Evolutionary conservation across 805 yeast genomes (phyloP), one percentile per base, ranked within the genome.

Genomic region (Myxozyma nipponensis): DNA sequence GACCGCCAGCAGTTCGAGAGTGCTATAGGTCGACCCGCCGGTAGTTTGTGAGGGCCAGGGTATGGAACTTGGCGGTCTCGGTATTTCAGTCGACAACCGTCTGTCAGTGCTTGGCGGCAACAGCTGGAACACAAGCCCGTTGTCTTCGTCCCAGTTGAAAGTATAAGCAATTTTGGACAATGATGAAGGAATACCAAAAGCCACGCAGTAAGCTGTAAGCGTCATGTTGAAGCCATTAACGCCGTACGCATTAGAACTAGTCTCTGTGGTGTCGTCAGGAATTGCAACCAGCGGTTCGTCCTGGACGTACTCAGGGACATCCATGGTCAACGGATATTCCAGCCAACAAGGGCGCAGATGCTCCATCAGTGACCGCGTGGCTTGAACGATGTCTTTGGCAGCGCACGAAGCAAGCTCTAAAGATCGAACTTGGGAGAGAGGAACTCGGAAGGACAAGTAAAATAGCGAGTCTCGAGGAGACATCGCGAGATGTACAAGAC

Each of bases 331-430:
- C 9, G 63, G 63, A 23, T 50, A 51, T 18, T 59, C 58, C 3
- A 42, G 23, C 62, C 62, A 59, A 39, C 63, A 57, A 5, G 63
- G 63, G 13, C 63, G 53, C 15, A 59, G 49, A 28, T 46, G 46
- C 35, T 52, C 56, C 22, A 47, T 24, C 22, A 43, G 46, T 2
- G 58, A 39, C 13, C 63, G 48, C 10, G 57, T 38, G 4, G 47
- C 38, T 36, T 56, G 57, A 35, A 57, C 51, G 35, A 52, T 50
- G n/a, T 57, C 54, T 25, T 50, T 40, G 4, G 63, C 63, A 17
- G 58, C 60, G 25, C 50, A 55, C 4, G 63, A 59, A 6, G 63
- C 63, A 6, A 59, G 46, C 44, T 59, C 56, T 23, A 59, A 44
- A 3, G 62, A 59, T n/a, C 47, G 47, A 9, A 60, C 37, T 13